Base-by-base conservation (phyloP, 129 eudicot genomes). In the Chrysanthemum lavandulifolium region DNA sequence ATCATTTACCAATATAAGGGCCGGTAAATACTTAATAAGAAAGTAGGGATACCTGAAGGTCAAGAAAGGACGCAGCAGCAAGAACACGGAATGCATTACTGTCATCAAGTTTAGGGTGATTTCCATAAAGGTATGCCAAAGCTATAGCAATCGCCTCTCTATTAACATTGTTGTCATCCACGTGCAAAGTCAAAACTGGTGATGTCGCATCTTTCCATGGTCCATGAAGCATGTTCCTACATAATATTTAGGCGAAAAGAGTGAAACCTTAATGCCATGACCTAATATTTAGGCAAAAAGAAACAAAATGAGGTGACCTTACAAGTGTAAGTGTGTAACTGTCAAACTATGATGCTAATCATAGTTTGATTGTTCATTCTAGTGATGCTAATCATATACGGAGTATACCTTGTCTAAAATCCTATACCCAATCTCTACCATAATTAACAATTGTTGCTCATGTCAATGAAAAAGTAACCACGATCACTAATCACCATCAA, bases 41-140 rank as follows among this genome's bases (percentile, higher is more conserved):
- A 61, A 69, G 51, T 54, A 72, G 43, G 16, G 23, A 52, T 81
- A 94, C 99, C 99, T 95, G 97, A 76, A 95, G 99, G 80, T 95
- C 99, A 69, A 95, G 97, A 83, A 90, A 95, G 53, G 99, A 95
- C 13, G 99, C 99, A 49, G 97, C 99, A 56, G 99, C 99, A 73
- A 95, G 95, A 81, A 95, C 99, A 52, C 99, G 96, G 56, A 86
- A 95, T 55, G 99, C 99, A 80, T 95, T 95, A 79, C 73, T 74
- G 73, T 95, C 99, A 80, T 88, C 85, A 78, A 94, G 97, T 81
- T 88, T 90, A 54, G 99, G 99, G 82, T 95, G 84, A 75, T 86
- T 89, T 48, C 99, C 99, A 82, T 95, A 95, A 58, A 95, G 89
- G 71, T 95, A 95, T 15, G 99, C 91, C 78, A 95, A 76, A 56